Evolutionary conservation across 2,329 filamentous ascomycete species (phyloP).

Genomic region (Colletotrichum sp.): DNA sequence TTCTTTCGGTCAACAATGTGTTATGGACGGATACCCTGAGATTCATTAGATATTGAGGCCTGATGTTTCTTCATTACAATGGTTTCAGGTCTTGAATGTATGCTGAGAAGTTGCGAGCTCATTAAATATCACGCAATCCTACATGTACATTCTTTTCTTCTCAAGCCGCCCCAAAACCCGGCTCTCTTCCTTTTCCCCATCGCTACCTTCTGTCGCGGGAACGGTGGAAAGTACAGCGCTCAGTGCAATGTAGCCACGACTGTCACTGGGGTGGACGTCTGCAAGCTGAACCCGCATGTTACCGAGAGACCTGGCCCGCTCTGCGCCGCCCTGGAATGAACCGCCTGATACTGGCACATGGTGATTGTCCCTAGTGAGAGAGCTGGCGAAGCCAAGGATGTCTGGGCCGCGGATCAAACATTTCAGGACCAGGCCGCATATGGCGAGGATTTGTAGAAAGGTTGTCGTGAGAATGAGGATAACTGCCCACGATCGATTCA

Average conservation of each 20-base stretch:
- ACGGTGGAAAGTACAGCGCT: neutral
- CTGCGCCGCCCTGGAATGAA: neutral
- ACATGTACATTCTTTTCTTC: neutral
- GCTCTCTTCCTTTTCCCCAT: neutral
- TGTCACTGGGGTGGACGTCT: neutral
- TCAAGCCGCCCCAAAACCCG: accelerated
- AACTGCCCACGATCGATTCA: neutral
- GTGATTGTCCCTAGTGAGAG: neutral
- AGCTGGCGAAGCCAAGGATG: neutral
- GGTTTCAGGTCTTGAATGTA: too few species aligned
- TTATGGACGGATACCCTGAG: too few species aligned
- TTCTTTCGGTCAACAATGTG: too few species aligned
- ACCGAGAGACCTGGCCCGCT: neutral
- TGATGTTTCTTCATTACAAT: too few species aligned
- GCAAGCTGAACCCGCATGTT: neutral
- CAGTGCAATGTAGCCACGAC: neutral
- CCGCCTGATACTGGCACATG: neutral
- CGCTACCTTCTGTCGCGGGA: accelerated
- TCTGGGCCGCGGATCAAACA: neutral
- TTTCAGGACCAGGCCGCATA: neutral
- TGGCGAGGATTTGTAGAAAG: neutral
- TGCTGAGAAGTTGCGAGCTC: too few species aligned
- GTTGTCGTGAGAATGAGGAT: neutral
- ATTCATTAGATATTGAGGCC: too few species aligned
- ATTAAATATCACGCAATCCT: too few species aligned